phyloP scores from a whole-genome alignment of 1,284 basidiomycete genomes.

The Leccinum subrobustum region DNA sequence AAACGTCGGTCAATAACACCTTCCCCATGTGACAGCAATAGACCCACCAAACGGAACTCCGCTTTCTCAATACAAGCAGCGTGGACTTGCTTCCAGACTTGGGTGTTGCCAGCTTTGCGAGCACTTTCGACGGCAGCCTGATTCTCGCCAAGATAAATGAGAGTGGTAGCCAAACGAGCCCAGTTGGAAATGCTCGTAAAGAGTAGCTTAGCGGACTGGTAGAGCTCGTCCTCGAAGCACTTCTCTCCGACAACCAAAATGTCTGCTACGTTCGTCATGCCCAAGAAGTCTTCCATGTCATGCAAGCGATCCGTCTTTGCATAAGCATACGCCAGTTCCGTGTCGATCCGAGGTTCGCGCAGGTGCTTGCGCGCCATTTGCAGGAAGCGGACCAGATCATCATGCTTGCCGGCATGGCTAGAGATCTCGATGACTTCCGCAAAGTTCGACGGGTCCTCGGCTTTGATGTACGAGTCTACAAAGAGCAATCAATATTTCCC shows the following conservation, averaged over 20 bases:
- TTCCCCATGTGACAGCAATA: not conserved
- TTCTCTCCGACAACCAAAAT: conserved; percentile 96
- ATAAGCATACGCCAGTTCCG: conserved; percentile 94
- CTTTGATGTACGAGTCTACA: conserved; percentile 97
- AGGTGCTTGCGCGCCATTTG: conserved; percentile 99
- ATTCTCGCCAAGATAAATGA: conserved; percentile 98
- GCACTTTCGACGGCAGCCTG: conserved; percentile 98
- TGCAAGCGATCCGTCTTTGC: conserved; percentile 96
- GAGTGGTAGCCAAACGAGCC: conserved; percentile 95
- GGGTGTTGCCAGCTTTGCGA: conserved; percentile 97
- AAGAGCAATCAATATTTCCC: conserved; percentile 9
- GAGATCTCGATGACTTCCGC: conserved; percentile 97
- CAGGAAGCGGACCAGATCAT: conserved; percentile 95
- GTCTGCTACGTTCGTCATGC: conserved; percentile 99
- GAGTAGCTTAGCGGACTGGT: conserved; percentile 94
- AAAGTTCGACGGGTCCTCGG: conserved; percentile 95
- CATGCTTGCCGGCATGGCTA: conserved; percentile 94
- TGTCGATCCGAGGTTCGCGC: conserved; percentile 97
- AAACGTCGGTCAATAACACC: conserved; percentile 7
- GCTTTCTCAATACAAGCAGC: conserved; percentile 97
- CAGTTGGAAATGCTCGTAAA: conserved; percentile 99
- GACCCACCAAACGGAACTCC: conserved; percentile 84
- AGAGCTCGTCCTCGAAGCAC: conserved; percentile 98
- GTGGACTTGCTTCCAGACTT: conserved; percentile 99
- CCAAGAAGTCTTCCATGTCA: conserved; percentile 99